A percentile compares a stretch with the other conserved stretches of the same genome.
Conservation (phyloP, 345 rosid genomes). For the Cardiospermum halicacabum region DNA sequence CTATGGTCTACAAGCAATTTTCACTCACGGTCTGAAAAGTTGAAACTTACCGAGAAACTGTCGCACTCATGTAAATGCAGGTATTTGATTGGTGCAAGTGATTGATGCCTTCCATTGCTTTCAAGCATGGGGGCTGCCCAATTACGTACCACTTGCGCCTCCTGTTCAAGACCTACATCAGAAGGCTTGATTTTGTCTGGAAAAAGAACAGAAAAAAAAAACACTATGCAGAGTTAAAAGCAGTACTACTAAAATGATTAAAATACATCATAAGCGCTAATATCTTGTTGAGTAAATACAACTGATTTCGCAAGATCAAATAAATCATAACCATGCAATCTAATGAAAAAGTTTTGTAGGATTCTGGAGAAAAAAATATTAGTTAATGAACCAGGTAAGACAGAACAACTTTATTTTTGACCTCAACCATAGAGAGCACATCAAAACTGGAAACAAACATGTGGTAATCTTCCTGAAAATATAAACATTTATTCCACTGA, state of each 20-base stretch:
- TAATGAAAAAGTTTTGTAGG: not conserved
- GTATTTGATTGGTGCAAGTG: slow-evolving; percentile 73
- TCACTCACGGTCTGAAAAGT: not conserved
- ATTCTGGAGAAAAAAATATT: not conserved
- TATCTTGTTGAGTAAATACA: not conserved
- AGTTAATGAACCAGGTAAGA: not conserved
- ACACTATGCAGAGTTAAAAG: slow-evolving; percentile 13
- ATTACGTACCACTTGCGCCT: slow-evolving; percentile 68
- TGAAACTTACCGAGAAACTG: slow-evolving; percentile 75
- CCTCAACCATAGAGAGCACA: not conserved
- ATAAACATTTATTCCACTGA: not conserved
- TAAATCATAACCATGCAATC: too few species aligned
- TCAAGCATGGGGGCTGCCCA: slow-evolving; percentile 56
- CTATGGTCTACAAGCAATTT: not conserved
- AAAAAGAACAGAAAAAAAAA: too few species aligned
- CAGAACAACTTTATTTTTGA: not conserved
- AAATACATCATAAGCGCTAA: not conserved
- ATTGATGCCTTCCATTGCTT: slow-evolving; percentile 61
- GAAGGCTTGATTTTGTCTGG: slow-evolving; percentile 98
- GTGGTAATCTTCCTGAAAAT: not conserved
- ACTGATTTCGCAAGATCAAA: not conserved
- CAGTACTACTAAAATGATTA: not conserved
- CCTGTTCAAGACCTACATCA: slow-evolving; percentile 93
- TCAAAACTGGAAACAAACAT: not conserved
- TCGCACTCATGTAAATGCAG: slow-evolving; percentile 86